A percentile compares a stretch with the other conserved stretches of the same genome.
These are phyloP conservation scores for Escovopsis sp. DNA, from an alignment of 2,329 filamentous ascomycete genomes.

Conservation along the genomic window DNA sequence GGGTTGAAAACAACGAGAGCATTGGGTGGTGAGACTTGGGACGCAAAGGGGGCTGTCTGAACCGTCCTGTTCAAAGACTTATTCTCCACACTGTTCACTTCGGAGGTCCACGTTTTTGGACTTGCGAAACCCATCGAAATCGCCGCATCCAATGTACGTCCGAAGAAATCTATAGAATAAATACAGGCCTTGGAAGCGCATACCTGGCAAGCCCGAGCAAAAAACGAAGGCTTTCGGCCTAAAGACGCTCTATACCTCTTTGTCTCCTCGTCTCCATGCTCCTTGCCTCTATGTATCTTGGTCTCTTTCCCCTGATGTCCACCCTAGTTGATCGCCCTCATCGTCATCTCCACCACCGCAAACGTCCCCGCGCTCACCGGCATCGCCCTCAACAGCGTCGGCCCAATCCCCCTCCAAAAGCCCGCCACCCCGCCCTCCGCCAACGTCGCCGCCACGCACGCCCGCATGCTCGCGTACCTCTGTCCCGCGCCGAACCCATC, in stretches of 20 bases:
- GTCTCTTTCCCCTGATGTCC: background rate
- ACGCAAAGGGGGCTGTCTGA: too few relatives aligned
- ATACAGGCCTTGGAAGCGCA: too few relatives aligned
- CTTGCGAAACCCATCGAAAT: too few relatives aligned
- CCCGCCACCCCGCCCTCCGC: conserved; percentile 59
- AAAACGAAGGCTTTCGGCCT: background rate
- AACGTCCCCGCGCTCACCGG: conserved; percentile 97
- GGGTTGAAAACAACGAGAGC: conserved; percentile 46
- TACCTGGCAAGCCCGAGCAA: background rate
- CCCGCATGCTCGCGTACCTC: conserved; percentile 68
- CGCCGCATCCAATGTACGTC: too few relatives aligned
- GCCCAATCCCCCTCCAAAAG: conserved; percentile 90
- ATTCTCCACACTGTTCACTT: too few relatives aligned
- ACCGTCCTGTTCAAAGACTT: too few relatives aligned
- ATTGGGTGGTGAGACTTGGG: conserved; percentile 25
- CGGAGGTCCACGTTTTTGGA: too few relatives aligned
- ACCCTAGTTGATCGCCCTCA: conserved; percentile 40
- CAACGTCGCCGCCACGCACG: conserved; percentile 78
- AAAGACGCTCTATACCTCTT: too few relatives aligned
- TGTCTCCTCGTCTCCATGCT: too few relatives aligned
- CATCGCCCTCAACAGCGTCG: conserved; percentile 87
- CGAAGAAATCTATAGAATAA: too few relatives aligned
- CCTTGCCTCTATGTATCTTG: too few relatives aligned
- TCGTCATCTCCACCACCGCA: conserved; percentile 59
- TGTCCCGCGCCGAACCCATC: conserved; percentile 67